Conservation (phyloP, 2,329 filamentous ascomycete genomes). For the Colletotrichum tanaceti region DNA sequence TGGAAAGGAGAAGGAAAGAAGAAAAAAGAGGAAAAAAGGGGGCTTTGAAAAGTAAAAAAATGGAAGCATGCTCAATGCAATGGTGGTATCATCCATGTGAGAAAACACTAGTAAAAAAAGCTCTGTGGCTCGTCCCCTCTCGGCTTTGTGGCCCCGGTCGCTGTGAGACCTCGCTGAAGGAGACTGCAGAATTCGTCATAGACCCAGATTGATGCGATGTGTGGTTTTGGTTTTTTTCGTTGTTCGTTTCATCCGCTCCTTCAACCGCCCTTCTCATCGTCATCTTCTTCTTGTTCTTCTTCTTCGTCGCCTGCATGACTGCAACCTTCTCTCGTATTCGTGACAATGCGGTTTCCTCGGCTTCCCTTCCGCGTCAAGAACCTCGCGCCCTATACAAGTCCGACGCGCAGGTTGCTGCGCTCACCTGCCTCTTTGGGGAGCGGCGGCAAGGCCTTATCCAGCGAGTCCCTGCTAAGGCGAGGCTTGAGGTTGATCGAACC, state of each 20-base stretch:
- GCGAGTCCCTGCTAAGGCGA: conserved; percentile 64
- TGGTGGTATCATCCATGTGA: conserved; percentile 58
- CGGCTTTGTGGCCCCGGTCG: conserved; percentile 40
- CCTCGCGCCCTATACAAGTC: conserved; percentile 32
- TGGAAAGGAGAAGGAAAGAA: conserved; percentile 24
- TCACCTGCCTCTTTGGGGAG: conserved; percentile 55
- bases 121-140: conserved; percentile 35
- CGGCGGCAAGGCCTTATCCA: conserved; percentile 71
- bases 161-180: conserved; percentile 36
- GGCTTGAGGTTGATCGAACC: conserved; percentile 49
- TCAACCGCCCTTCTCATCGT: conserved; percentile 8
- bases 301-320: conserved; percentile 1
- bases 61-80: conserved; percentile 53
- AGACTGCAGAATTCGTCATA: conserved; percentile 39
- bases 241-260: conserved; percentile 8
- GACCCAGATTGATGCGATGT: conserved; percentile 38
- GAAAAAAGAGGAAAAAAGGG: conserved; percentile 32
- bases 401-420: conserved; percentile 31
- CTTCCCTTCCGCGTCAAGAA: conserved; percentile 7
- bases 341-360: conserved; percentile 13
- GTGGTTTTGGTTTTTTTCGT: conserved; percentile 23
- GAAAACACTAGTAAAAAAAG: conserved; percentile 41
- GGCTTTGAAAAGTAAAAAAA: conserved; percentile 43
- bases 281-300: too few species aligned
- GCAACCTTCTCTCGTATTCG: not conserved